phyloP scores from a whole-genome alignment of 495 filamentous ascomycete species.

The Neurospora sp. region DNA sequence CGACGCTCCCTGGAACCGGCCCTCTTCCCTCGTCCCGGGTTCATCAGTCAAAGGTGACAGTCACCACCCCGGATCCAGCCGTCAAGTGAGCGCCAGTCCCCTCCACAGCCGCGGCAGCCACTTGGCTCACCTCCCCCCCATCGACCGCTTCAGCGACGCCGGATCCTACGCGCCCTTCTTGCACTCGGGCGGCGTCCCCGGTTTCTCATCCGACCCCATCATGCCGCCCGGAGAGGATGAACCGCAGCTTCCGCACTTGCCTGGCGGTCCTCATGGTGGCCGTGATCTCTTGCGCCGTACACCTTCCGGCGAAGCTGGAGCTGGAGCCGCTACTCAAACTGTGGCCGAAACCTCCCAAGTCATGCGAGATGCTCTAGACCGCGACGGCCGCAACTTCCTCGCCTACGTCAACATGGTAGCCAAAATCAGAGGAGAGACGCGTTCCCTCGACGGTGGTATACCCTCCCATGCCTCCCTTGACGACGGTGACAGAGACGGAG shows the following conservation, averaged over 20 bases:
- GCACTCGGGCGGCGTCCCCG: slow-evolving; percentile 20
- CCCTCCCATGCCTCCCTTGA: neutral
- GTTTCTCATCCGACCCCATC: slow-evolving; percentile 9
- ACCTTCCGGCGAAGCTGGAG: neutral
- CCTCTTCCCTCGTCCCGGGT: slow-evolving; percentile 29
- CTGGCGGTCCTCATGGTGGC: neutral
- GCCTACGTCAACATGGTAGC: slow-evolving; percentile 46
- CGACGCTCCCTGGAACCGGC: slow-evolving; percentile 37
- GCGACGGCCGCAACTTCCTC: slow-evolving; percentile 31
- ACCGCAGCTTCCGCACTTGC: neutral
- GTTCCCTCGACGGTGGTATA: neutral
- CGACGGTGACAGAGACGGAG: neutral
- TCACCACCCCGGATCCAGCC: slow-evolving; percentile 9
- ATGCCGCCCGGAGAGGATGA: slow-evolving; percentile 3
- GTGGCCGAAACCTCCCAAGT: slow-evolving; percentile 10
- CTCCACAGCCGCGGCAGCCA: slow-evolving; percentile 22
- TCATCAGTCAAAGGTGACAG: slow-evolving; percentile 28
- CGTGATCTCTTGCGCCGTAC: neutral
- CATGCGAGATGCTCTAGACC: slow-evolving; percentile 20
- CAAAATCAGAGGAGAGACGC: slow-evolving; percentile 22
- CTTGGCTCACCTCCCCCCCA: slow-evolving; percentile 12
- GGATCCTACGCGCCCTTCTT: slow-evolving; percentile 8
- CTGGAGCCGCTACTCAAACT: neutral
- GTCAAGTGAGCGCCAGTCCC: slow-evolving; percentile 28
- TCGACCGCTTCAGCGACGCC: slow-evolving; percentile 31